Base-by-base conservation (phyloP, 352 stramenopile species). In the Thalassiosira livingstoniorum region DNA sequence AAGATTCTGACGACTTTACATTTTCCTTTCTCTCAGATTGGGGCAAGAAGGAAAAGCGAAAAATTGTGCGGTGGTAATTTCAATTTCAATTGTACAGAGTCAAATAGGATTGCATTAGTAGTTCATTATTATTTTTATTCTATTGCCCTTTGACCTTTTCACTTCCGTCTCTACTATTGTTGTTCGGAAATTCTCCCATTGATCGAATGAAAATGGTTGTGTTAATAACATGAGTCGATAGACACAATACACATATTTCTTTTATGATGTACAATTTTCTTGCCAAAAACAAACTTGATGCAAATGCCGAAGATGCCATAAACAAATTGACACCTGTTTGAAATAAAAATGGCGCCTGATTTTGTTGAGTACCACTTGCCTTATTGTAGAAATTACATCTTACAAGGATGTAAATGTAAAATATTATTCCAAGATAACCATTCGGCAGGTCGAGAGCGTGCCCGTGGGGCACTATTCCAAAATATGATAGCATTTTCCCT, bases 231-330 rank as follows among this genome's bases (percentile, higher is more conserved):
- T 94, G 90, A 11, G 86, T 93, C 23, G 78, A 87, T 58, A 88
- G 71, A 72, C 90, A 94, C 10, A 94, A 64, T 15, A 94, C 74
- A 74, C 90, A 94, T 39, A 94, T 78, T 58, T 94, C 87, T 67
- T 61, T 51, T 21, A 94, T 73, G 15, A 89, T 77, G 34, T 87
- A 82, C 47, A 94, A 68, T 55, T 92, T 85, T 47, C 80, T 75
- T 2, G 76, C 90, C 61, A 94, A 79, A 62, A 92, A 94, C 13
- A 92, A 13, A 51, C 83, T 91, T 18, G 87, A 89, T 53, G 71
- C 23, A 42, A 93, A 81, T 0, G 87, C 87, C 42, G 90, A 75
- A 3, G 70, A 73, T 13, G 71, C 61, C 43, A 88, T 76, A 4
- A 83, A 34, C 2, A 87, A 27, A 60, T 80, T 80, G 0, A 78